A percentile compares a stretch with the other conserved stretches of the same genome.
These are phyloP conservation scores for Didymellaceae sp. DNA, from an alignment of 2,329 filamentous ascomycete genomes.

Conservation along the genomic window DNA sequence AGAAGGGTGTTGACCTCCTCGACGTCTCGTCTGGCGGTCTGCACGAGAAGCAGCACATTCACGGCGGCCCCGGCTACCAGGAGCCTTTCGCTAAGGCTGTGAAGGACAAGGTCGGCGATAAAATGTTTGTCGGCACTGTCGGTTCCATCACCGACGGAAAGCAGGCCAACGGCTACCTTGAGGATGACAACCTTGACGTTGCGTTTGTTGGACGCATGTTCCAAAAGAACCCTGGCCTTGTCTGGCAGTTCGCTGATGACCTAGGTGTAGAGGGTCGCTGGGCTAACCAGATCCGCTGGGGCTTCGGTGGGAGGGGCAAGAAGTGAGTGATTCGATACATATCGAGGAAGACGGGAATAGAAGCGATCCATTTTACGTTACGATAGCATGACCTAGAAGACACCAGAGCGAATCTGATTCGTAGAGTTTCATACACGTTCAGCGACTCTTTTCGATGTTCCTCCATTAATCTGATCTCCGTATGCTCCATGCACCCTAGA, in stretches of 20 bases:
- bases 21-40: slow-evolving; percentile 83
- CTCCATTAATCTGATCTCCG: no score
- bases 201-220: slow-evolving; percentile 77
- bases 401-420: no score
- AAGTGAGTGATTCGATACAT: slow-evolving; percentile 33
- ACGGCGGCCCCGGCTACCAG: slow-evolving; percentile 72
- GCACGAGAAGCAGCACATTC: slow-evolving; percentile 66
- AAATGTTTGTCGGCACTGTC: slow-evolving; percentile 74
- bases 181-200: slow-evolving; percentile 64
- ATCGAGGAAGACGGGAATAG: not conserved
- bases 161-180: slow-evolving; percentile 59
- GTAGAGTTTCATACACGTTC: no score
- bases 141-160: slow-evolving; percentile 74
- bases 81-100: slow-evolving; percentile 73
- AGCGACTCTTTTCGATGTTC: no score
- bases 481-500: no score
- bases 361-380: not conserved
- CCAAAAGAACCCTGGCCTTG: slow-evolving; percentile 80
- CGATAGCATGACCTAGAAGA: not conserved
- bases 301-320: slow-evolving; percentile 58
- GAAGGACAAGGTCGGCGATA: slow-evolving; percentile 75
- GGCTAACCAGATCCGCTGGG: slow-evolving; percentile 74
- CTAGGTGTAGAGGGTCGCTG: slow-evolving; percentile 73
- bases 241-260: slow-evolving; percentile 74
- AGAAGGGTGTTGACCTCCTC: slow-evolving; percentile 78